These are phyloP conservation scores for Chaetomidium leptoderma DNA, from an alignment of 495 filamentous ascomycete genomes.

Conservation along the genomic window DNA sequence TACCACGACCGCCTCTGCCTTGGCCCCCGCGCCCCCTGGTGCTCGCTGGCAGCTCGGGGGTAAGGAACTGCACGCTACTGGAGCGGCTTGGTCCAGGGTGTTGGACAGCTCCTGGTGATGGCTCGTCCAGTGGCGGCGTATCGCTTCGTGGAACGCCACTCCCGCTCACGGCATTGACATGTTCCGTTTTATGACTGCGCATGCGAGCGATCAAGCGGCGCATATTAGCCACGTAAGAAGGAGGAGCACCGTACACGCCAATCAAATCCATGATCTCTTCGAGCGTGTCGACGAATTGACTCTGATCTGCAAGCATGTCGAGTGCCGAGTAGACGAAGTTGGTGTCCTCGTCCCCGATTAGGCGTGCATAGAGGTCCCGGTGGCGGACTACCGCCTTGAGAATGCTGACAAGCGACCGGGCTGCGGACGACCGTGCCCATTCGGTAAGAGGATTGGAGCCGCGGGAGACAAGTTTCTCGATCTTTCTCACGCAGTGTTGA, in stretches of 20 bases:
- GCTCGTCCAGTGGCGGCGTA: slow-evolving; percentile 17
- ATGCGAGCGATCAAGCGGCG: slow-evolving; percentile 30
- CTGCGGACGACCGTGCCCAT: slow-evolving; percentile 37
- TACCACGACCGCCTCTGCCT: slow-evolving; percentile 7
- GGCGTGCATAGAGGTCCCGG: slow-evolving; percentile 37
- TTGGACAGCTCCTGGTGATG: neutral
- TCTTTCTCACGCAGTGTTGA: slow-evolving; percentile 29
- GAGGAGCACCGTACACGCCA: slow-evolving; percentile 26
- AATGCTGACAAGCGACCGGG: slow-evolving; percentile 38
- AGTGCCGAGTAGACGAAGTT: slow-evolving; percentile 40
- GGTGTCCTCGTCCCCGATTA: slow-evolving; percentile 36
- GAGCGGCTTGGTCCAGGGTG: neutral
- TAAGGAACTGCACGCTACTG: slow-evolving; percentile 1
- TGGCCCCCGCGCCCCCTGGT: slow-evolving; percentile 2
- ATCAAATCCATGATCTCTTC: slow-evolving; percentile 31
- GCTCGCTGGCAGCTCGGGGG: slow-evolving; percentile 22
- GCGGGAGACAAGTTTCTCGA: slow-evolving; percentile 35
- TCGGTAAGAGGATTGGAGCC: slow-evolving; percentile 33
- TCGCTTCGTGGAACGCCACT: slow-evolving; percentile 14
- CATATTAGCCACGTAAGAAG: slow-evolving; percentile 31
- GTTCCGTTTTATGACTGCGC: slow-evolving; percentile 22
- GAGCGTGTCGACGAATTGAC: slow-evolving; percentile 33
- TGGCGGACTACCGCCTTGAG: slow-evolving; percentile 36
- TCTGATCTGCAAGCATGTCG: slow-evolving; percentile 37
- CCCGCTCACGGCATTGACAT: slow-evolving; percentile 1